A percentile compares a stretch with the other conserved stretches of the same genome.
Evolutionary conservation across 164 flowering plant genomes (phyloP).

Genomic region (Chloranthus sessilifolius): DNA sequence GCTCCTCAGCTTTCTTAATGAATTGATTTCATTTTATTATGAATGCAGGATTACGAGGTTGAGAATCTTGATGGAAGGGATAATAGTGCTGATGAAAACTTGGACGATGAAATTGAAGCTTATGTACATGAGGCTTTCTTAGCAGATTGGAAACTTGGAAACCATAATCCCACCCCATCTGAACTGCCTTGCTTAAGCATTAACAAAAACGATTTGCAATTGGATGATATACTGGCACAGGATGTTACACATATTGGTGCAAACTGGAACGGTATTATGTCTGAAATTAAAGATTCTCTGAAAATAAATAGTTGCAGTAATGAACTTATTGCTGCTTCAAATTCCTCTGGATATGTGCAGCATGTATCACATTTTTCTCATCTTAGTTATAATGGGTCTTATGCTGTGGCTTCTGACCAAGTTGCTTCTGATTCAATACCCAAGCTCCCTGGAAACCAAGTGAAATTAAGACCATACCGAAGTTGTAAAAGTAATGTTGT

Average conservation of each 20-base stretch:
- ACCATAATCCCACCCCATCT: constrained; percentile 16
- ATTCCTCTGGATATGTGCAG: constrained; percentile 12
- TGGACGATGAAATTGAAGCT: constrained; percentile 59
- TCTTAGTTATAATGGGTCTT: constrained; percentile 14
- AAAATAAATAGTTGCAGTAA: constrained; percentile 12
- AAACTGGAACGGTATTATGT: constrained; percentile 7
- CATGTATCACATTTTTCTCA: constrained; percentile 21
- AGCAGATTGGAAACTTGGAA: constrained; percentile 71
- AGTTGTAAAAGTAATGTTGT: constrained; percentile 36
- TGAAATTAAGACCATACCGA: constrained; percentile 41
- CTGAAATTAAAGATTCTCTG: constrained; percentile 16
- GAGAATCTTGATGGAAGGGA: constrained; percentile 36
- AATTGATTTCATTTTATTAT: background rate
- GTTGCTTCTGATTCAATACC: constrained; percentile 18
- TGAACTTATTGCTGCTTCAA: constrained; percentile 21
- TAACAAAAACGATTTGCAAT: constrained; percentile 15
- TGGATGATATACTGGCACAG: constrained; percentile 8
- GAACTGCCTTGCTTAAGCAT: constrained; percentile 15
- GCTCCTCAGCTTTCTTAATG: too few species aligned
- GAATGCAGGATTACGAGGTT: constrained; percentile 40
- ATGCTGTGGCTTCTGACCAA: constrained; percentile 18
- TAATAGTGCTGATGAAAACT: constrained; percentile 39
- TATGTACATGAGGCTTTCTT: constrained; percentile 86
- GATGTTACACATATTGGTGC: constrained; percentile 17
- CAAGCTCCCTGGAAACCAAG: constrained; percentile 27